Evolutionary conservation across 371 early-diverging fungal genomes (phyloP).

Genomic region (Gilbertella persicaria): DNA sequence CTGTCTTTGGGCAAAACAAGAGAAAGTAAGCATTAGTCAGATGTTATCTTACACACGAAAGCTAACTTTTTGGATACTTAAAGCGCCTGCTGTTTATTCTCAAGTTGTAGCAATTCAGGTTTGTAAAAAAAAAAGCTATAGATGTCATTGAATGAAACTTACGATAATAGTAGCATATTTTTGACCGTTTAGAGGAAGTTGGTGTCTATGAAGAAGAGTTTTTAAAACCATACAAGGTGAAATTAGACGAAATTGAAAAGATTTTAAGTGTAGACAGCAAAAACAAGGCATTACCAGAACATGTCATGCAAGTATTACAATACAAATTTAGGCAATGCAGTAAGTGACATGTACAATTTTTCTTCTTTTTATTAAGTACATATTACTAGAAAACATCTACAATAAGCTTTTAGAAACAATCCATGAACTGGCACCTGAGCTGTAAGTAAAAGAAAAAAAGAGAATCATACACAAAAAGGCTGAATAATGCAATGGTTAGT

Average conservation of each 20-base stretch:
- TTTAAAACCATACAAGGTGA: constrained; percentile 37
- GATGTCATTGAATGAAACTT: neutral
- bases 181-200: constrained; percentile 67
- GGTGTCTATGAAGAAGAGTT: constrained; percentile 65
- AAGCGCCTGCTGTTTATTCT: constrained; percentile 74
- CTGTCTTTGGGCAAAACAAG: constrained; percentile 75
- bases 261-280: constrained; percentile 34
- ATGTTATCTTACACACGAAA: neutral
- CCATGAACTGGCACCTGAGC: constrained; percentile 43
- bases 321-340: constrained; percentile 44
- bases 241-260: constrained; percentile 39
- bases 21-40: constrained; percentile 50
- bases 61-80: no score
- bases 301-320: constrained; percentile 35
- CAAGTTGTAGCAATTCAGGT: constrained; percentile 80
- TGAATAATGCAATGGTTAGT: no score
- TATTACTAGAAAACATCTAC: constrained; percentile 30
- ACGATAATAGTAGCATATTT: constrained; percentile 61
- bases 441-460: constrained; percentile 25
- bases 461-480: neutral
- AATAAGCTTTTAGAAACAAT: constrained; percentile 36
- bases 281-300: constrained; percentile 26
- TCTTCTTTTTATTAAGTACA: no score
- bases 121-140: constrained; percentile 10
- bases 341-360: constrained; percentile 20